A percentile compares a stretch with the other conserved stretches of the same genome.
Evolutionary conservation across 768 basidiomycete genomes (phyloP).

Genomic region (Rhodotorula graminis): DNA sequence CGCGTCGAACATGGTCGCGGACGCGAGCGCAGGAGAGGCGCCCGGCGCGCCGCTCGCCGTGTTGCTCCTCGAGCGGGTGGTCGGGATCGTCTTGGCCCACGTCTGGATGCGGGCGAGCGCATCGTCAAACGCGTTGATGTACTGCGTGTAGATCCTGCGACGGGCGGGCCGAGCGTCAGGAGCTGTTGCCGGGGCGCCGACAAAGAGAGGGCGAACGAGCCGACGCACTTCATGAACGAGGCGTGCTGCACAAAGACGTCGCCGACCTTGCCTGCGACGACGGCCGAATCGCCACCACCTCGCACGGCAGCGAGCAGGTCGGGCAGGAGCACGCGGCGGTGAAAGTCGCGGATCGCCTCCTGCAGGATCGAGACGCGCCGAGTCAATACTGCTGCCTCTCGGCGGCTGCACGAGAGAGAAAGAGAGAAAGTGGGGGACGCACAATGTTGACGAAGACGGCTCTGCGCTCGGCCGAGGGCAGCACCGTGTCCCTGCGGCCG

Average conservation of each 20-base stretch:
- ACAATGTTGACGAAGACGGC: conserved; percentile 80
- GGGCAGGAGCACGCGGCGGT: conserved; percentile 85
- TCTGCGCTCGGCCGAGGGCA: conserved; percentile 79
- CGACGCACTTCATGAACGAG: conserved; percentile 71
- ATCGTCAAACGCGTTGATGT: conserved; percentile 97
- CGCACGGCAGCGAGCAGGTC: conserved; percentile 65
- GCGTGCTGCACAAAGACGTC: conserved; percentile 87
- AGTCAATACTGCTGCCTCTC: background rate
- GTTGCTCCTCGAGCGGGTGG: background rate
- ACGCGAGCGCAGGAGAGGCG: conserved; percentile 16
- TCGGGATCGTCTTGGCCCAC: conserved; percentile 58
- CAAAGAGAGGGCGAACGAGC: background rate
- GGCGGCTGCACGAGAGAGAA: too few species aligned
- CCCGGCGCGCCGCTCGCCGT: conserved; percentile 16
- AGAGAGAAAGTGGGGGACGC: background rate
- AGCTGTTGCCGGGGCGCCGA: too few species aligned
- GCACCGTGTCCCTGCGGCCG: conserved; percentile 72
- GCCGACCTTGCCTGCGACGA: conserved; percentile 73
- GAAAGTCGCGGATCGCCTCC: conserved; percentile 85
- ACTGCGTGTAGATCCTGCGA: conserved; percentile 83
- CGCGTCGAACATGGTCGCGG: conserved; percentile 23
- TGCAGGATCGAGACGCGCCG: background rate
- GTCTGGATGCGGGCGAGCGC: conserved; percentile 78
- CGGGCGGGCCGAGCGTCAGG: background rate
- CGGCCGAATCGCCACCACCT: conserved; percentile 15